Evolutionary conservation across 768 basidiomycete genomes (phyloP).

Genomic region (Xerocomus brunneocitrinus): DNA sequence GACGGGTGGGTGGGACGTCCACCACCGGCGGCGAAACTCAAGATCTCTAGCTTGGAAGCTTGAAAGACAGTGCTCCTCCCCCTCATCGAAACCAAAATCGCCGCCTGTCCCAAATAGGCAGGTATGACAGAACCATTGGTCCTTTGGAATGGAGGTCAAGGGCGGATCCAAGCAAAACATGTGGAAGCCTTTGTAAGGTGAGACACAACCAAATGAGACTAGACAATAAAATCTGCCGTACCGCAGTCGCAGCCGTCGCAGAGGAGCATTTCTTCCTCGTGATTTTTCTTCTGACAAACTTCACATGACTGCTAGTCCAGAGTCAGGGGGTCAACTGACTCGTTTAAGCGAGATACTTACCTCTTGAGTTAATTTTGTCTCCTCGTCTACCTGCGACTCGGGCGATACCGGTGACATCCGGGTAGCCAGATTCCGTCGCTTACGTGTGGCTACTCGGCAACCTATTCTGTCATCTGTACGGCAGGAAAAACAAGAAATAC

Average conservation of each 20-base stretch:
- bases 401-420: slow-evolving; percentile 23
- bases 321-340: slow-evolving; percentile 19
- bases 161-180: slow-evolving; percentile 97
- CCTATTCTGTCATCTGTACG: slow-evolving; percentile 10
- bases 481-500: slow-evolving; percentile 10
- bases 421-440: slow-evolving; percentile 14
- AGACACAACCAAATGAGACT: slow-evolving; percentile 11
- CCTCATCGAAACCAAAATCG: slow-evolving; percentile 98
- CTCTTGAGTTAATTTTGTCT: slow-evolving; percentile 47
- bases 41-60: slow-evolving; percentile 89
- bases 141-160: slow-evolving; percentile 76
- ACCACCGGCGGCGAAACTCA: slow-evolving; percentile 89
- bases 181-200: slow-evolving; percentile 70
- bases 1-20: slow-evolving; percentile 66
- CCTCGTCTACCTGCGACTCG: slow-evolving; percentile 29
- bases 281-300: slow-evolving; percentile 85
- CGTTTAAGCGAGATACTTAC: slow-evolving; percentile 35
- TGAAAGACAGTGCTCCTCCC: slow-evolving; percentile 88
- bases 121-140: slow-evolving; percentile 93
- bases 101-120: slow-evolving; percentile 90
- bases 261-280: slow-evolving; percentile 87
- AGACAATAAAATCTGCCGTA: slow-evolving; percentile 29
- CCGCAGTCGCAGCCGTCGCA: slow-evolving; percentile 86
- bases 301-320: slow-evolving; percentile 75
- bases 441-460: slow-evolving; percentile 33